These are phyloP conservation scores for Eucalyptus victrix DNA, from an alignment of 345 rosid species.

Conservation along the genomic window DNA sequence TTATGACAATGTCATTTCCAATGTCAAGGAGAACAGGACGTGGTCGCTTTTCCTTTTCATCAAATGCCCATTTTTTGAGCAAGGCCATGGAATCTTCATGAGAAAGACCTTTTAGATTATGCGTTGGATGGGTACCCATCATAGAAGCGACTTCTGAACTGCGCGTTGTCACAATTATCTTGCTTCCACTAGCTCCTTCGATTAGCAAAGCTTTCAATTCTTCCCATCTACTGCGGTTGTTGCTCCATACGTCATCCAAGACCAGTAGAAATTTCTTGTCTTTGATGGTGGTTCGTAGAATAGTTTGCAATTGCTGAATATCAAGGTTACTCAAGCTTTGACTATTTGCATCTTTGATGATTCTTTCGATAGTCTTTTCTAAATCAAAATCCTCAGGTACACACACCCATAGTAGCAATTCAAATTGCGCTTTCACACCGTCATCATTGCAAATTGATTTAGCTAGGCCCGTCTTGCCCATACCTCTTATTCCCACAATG, in stretches of 20 bases:
- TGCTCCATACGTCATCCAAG: neutral
- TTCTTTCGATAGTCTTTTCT: fast-evolving
- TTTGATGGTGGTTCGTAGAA: neutral
- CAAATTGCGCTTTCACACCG: fast-evolving
- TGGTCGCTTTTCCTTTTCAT: neutral
- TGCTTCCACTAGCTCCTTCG: neutral
- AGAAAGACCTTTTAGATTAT: neutral
- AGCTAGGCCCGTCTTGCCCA: too few relatives aligned
- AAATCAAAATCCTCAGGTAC: too few relatives aligned
- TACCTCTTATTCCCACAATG: too few relatives aligned
- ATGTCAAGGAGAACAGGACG: neutral
- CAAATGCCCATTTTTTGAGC: neutral
- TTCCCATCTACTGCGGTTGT: neutral
- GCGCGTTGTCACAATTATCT: neutral
- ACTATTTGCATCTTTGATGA: too few relatives aligned
- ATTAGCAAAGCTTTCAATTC: neutral
- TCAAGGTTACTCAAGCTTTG: too few relatives aligned
- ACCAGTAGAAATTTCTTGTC: neutral
- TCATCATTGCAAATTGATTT: too few relatives aligned
- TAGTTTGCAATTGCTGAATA: fast-evolving
- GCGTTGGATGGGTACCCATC: neutral
- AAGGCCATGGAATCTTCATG: neutral
- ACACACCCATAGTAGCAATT: too few relatives aligned
- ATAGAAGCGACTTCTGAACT: neutral
- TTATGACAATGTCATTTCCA: neutral